Evolutionary conservation across 1,139 yeast species (phyloP), one percentile per base, ranked within the genome.

Genomic region (Magnusiomyces ingens): DNA sequence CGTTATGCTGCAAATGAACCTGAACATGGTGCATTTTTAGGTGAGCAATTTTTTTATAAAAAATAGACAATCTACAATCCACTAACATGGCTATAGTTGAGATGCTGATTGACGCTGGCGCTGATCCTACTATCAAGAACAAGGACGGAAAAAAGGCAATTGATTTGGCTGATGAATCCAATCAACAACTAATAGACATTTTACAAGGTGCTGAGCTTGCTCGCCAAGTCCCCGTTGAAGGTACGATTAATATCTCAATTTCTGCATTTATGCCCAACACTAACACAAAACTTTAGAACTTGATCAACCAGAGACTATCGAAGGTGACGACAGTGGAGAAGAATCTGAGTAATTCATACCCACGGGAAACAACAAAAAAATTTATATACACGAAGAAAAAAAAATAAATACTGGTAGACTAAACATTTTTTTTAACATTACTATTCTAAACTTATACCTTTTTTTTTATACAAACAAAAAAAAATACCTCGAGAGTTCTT

Each of bases 51-150:
- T 52, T 42, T 10, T 6, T 40, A 15, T 21, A 2, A 21, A n/a
- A n/a, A n/a, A n/a, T n/a, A n/a, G n/a, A n/a, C n/a, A n/a, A n/a
- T n/a, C n/a, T n/a, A n/a, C n/a, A n/a, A n/a, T n/a, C n/a, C n/a
- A n/a, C n/a, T n/a, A n/a, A n/a, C n/a, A n/a, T n/a, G n/a, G n/a
- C n/a, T n/a, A n/a, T n/a, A 57, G 67, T 58, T 76, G 95, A 89
- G 63, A 86, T 85, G 67, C 75, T 93, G 58, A 75, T 93, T 56
- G 97, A 91, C 64, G 96, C 95, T 38, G 99, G 98, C 1, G 84
- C 95, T 1, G 95, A 91, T 69, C 90, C 95, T 4, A 70, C 76
- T 60, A 70, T 79, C 49, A 73, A 68, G 59, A 84, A 84, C 64
- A 77, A 75, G 50, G 69, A 70, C n/a, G 83, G 85, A 32, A 78